A percentile compares a stretch with the other conserved stretches of the same genome.
These are phyloP conservation scores for Populus davidiana DNA, from an alignment of 345 rosid species.

Conservation along the genomic window DNA sequence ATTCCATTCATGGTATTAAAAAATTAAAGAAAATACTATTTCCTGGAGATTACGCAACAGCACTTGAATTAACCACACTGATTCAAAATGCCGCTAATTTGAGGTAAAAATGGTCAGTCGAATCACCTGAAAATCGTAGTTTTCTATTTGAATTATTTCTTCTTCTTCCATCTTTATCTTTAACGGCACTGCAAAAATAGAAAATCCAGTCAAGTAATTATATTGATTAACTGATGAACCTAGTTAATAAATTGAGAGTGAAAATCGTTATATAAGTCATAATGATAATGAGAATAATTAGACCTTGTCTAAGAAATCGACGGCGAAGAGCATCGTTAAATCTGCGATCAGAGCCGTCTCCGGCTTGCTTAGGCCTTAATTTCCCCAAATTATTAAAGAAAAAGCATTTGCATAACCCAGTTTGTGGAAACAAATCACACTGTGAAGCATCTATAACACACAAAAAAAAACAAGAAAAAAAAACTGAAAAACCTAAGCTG, in stretches of 20 bases:
- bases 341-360: conserved; percentile 45
- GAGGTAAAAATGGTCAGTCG: background rate
- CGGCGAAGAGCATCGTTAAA: conserved; percentile 66
- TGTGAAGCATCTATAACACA: conserved; percentile 47
- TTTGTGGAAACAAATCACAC: conserved; percentile 56
- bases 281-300: background rate
- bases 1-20: no score
- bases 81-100: background rate
- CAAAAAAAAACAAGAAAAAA: background rate
- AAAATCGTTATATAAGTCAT: background rate
- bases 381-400: conserved; percentile 81
- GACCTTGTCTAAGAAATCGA: conserved; percentile 81
- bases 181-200: conserved; percentile 50
- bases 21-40: background rate
- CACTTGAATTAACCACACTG: background rate
- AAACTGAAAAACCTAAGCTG: background rate
- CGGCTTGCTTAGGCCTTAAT: conserved; percentile 32
- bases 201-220: background rate
- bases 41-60: background rate
- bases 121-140: conserved; percentile 42
- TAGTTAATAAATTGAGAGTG: background rate
- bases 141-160: conserved; percentile 33
- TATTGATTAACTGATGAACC: background rate
- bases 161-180: conserved; percentile 36
- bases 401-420: conserved; percentile 77